Evolutionary conservation across 2,329 filamentous ascomycete genomes (phyloP), one percentile per base, ranked within the genome.

Genomic region (Albifimbria verrucaria): DNA sequence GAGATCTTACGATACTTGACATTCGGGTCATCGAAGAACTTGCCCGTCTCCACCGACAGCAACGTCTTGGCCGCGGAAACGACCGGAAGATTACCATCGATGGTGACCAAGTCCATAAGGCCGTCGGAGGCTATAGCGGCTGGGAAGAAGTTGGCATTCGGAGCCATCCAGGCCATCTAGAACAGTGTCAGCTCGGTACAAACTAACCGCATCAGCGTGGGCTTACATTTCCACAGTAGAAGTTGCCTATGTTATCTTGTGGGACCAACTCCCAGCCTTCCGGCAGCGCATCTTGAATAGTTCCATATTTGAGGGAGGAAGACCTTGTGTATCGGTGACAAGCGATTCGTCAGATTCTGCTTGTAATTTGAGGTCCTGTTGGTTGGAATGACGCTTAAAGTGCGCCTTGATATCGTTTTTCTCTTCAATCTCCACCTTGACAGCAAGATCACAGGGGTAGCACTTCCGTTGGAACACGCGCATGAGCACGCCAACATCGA

Each of bases 101-200:
- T 86, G 49, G 83, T 89, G 53, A 97, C 79, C 11, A 97, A 77
- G 68, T 99, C 94, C 73, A 96, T 84, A 57, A 87, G 80, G 11
- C 93, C 94, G 65, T 99, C 94, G 44, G 85, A 85, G 15, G 92
- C 88, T 9, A 93, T 79, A 0, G 93, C 82, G 1, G 90, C 87
- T 23, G 90, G 79, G 78, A 96, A 99, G 75, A 97, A 96, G 64
- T 92, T 91, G 54, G 87, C 81, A 58, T 93, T 87, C 12, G 90
- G 81, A 0, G 92, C 87, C 90, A 99, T 93, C 70, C 88, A 95
- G 22, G 89, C 85, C 87, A 97, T 95, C 85, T 88, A 50, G 6
- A 46, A 7, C 6, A 26, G 23, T 21, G 50, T 61, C 45, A 66
- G 55, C 17, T 46, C 36, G 18, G 20, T 9, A 6, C 10, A 11